Base-by-base conservation (phyloP, 139 green algal species). In the Nannochloris sp. region DNA sequence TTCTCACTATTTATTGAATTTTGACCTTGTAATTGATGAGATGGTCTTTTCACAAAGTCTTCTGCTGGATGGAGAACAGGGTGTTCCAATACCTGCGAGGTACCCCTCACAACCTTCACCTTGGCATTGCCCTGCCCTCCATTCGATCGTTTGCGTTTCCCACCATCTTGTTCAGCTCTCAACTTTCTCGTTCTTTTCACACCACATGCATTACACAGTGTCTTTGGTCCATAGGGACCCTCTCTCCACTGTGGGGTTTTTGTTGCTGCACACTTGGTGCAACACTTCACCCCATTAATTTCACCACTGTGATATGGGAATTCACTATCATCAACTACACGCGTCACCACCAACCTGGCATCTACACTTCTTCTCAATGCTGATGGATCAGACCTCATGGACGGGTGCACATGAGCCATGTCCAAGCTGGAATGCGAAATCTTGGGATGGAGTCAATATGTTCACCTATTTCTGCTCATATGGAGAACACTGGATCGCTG, bases 171-270 rank as follows among this genome's bases (percentile, higher is more conserved):
- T 64, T 76, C 57, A n/a, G 76, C 76, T 12, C 73, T 69, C 12
- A 83, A 48, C 48, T 67, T 73, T 18, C 76, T 64, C 7, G 71
- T 78, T 59, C 71, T 66, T 57, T 78, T 78, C 27, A 78, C 71
- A 16, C 70, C 48, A 48, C 69, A 80, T 4, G 72, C 73, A 27
- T 85, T 85, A 77, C 79, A 85, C 18, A 85, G 63, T 3, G 76
- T 84, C 55, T 83, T 83, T 37, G 79, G 73, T 21, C 77, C 78
- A 19, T 64, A 67, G 2, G 78, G 78, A 8, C 79, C 79, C 44
- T 85, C 79, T 2, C 79, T 64, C 79, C 79, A 85, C 48, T 85
- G 79, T 0, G 79, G 79, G 3, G 79, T 85, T 44, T 72, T 71
- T 12, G 65, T 74, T 3, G 73, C 70, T 29, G 76, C 79, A 56